These are phyloP conservation scores for Elongisporangium prolatum DNA, from an alignment of 352 stramenopile species.

Conservation along the genomic window DNA sequence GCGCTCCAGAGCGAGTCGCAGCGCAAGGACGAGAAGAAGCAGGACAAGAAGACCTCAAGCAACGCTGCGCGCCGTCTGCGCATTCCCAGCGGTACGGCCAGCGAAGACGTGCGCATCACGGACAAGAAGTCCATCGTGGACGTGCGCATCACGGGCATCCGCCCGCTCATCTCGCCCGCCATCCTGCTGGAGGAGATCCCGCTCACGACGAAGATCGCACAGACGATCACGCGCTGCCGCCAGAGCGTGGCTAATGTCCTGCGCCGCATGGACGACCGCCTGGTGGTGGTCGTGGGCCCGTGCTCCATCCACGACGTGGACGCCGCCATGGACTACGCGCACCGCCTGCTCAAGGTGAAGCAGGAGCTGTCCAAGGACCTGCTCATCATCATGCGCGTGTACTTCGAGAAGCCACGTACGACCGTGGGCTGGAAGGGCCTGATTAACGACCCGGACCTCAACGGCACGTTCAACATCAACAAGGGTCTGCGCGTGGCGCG, in stretches of 20 bases:
- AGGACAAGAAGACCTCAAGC: conserved; percentile 10
- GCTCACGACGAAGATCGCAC: conserved; percentile 66
- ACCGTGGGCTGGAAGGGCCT: conserved; percentile 89
- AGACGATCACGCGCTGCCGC: conserved; percentile 74
- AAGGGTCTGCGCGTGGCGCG: conserved; percentile 82
- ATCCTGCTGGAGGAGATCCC: conserved; percentile 84
- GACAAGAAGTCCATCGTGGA: conserved; percentile 86
- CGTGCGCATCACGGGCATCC: conserved; percentile 83
- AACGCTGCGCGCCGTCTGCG: conserved; percentile 34
- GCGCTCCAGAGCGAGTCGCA: conserved; percentile 5
- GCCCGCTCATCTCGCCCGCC: conserved; percentile 81
- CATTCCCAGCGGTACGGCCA: conserved; percentile 58
- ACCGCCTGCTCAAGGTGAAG: conserved; percentile 59
- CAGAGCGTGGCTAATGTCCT: conserved; percentile 74
- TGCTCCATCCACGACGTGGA: conserved; percentile 90
- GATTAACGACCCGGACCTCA: conserved; percentile 89
- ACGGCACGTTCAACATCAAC: conserved; percentile 91
- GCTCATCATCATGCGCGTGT: conserved; percentile 88
- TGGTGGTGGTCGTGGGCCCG: conserved; percentile 80
- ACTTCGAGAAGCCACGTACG: conserved; percentile 90
- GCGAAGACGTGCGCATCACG: conserved; percentile 79
- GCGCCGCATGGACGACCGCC: conserved; percentile 75
- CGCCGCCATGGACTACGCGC: conserved; percentile 81
- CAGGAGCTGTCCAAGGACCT: conserved; percentile 80
- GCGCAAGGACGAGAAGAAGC: conserved; percentile 13